Evolutionary conservation across 1,284 basidiomycete species (phyloP).

Genomic region (Sporisorium graminicola): DNA sequence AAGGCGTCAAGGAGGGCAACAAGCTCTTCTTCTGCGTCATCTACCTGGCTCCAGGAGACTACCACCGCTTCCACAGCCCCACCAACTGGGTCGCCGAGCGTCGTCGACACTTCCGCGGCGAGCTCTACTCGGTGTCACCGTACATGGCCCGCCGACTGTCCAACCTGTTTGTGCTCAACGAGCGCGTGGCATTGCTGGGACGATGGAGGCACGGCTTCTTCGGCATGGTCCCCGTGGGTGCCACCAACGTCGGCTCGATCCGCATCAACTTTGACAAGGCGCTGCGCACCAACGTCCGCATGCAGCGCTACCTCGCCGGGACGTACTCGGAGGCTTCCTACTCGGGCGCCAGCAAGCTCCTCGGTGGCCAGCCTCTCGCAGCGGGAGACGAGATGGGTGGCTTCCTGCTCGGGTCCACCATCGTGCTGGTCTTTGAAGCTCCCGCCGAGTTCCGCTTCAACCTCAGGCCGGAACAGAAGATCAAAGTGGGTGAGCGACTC

Average conservation of each 20-base stretch:
- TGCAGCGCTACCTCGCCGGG: conserved; percentile 73
- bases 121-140: conserved; percentile 95
- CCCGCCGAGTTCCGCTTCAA: conserved; percentile 85
- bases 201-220: conserved; percentile 97
- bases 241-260: conserved; percentile 97
- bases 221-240: conserved; percentile 95
- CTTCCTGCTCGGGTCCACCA: conserved; percentile 93
- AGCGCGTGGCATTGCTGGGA: conserved; percentile 95
- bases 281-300: conserved; percentile 69
- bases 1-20: conserved; percentile 74
- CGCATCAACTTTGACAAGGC: conserved; percentile 95
- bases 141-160: conserved; percentile 92
- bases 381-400: conserved; percentile 97
- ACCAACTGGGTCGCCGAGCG: conserved; percentile 97
- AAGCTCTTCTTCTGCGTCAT: conserved; percentile 92
- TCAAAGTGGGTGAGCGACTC: conserved; percentile 84
- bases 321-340: conserved; percentile 87
- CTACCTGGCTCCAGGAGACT: conserved; percentile 98
- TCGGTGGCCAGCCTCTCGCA: conserved; percentile 88
- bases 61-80: conserved; percentile 96
- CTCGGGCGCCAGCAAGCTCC: conserved; percentile 71
- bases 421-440: conserved; percentile 97
- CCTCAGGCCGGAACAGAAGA: conserved; percentile 84
- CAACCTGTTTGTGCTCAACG: conserved; percentile 96
- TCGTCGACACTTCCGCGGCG: conserved; percentile 93